Evolutionary conservation across 345 rosid genomes (phyloP).

Genomic region (Dipteronia dyeriana): DNA sequence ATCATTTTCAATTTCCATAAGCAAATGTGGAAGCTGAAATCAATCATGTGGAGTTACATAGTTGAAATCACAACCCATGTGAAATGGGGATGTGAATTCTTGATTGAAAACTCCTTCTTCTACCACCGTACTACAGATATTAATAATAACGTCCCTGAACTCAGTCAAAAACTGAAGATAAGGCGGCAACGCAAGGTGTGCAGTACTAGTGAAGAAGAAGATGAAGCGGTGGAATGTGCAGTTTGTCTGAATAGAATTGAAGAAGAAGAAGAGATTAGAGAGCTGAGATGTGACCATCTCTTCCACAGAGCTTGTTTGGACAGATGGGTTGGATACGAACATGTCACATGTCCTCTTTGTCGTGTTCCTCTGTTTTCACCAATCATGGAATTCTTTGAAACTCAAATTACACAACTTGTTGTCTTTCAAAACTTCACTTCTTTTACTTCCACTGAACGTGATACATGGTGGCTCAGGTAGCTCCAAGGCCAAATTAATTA

Average conservation of each 20-base stretch:
- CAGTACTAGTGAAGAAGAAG: not conserved
- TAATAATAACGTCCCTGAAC: not conserved
- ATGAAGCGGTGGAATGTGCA: not conserved
- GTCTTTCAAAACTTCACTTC: slow-evolving; percentile 4
- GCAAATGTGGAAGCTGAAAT: not conserved
- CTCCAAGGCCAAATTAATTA: not conserved
- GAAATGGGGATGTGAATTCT: slow-evolving; percentile 24
- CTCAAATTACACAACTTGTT: slow-evolving; percentile 18
- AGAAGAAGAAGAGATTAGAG: not conserved
- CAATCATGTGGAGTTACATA: slow-evolving; percentile 15
- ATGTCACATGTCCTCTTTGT: slow-evolving; percentile 43
- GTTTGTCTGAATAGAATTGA: not conserved
- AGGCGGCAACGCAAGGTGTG: not conserved
- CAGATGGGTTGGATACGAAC: slow-evolving; percentile 26
- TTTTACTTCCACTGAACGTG: slow-evolving; percentile 9
- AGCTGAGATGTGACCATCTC: slow-evolving; percentile 36
- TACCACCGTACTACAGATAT: not conserved
- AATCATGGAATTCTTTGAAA: not conserved
- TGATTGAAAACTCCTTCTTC: not conserved
- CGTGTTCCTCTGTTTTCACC: slow-evolving; percentile 19
- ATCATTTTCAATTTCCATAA: not conserved
- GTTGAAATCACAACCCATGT: not conserved
- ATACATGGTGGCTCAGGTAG: slow-evolving; percentile 46
- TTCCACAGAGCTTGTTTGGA: slow-evolving; percentile 46
- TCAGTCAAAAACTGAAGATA: not conserved